These are phyloP conservation scores for Protomyces macrosporus DNA, from an alignment of 1,139 yeast species.

Conservation along the genomic window DNA sequence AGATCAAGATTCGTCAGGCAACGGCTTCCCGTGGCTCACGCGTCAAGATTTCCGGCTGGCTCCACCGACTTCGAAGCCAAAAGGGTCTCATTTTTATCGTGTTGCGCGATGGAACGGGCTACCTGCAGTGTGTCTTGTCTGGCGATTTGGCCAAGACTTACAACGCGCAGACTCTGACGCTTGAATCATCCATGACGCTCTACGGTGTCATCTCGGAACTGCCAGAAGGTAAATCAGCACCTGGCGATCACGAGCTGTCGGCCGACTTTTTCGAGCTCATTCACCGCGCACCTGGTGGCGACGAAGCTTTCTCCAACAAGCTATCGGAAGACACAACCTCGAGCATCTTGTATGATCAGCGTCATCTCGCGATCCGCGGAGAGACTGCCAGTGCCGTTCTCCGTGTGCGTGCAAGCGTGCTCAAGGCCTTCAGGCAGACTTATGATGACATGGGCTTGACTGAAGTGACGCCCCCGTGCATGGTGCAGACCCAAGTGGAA, in stretches of 20 bases:
- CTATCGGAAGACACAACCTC: constrained; percentile 70
- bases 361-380: constrained; percentile 92
- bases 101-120: constrained; percentile 93
- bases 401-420: constrained; percentile 84
- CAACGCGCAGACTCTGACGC: constrained; percentile 74
- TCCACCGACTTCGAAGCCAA: constrained; percentile 87
- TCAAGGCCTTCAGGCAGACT: constrained; percentile 69
- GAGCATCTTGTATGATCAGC: constrained; percentile 87
- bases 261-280: constrained; percentile 85
- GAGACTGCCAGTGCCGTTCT: constrained; percentile 90
- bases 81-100: constrained; percentile 89
- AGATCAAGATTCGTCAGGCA: constrained; percentile 58
- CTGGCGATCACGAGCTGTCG: constrained; percentile 91
- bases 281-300: constrained; percentile 95
- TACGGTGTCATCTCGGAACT: constrained; percentile 75
- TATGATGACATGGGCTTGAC: constrained; percentile 67
- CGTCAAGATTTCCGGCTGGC: constrained; percentile 85
- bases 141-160: constrained; percentile 92
- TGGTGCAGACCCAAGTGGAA: constrained; percentile 99
- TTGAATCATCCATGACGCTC: constrained; percentile 76
- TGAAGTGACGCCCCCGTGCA: constrained; percentile 98
- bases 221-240: constrained; percentile 96
- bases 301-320: constrained; percentile 89
- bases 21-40: constrained; percentile 55
- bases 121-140: constrained; percentile 73